These are phyloP conservation scores for Xylaria sp. DNA, from an alignment of 2,329 filamentous ascomycete genomes.

Conservation along the genomic window DNA sequence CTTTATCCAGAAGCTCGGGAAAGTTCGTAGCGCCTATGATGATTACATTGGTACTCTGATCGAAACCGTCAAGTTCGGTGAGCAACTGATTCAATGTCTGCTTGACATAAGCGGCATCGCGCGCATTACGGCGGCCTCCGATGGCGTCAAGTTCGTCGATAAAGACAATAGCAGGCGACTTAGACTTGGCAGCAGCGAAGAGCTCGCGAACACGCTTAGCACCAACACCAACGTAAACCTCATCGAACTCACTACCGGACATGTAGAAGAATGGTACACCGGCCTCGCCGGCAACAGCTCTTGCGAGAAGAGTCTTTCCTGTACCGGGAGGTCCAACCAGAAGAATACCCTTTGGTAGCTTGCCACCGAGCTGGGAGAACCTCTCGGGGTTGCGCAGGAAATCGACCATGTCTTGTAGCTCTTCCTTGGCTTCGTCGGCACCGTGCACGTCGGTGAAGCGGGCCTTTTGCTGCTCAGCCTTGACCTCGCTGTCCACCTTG, in stretches of 20 bases:
- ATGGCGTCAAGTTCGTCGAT: conserved; percentile 96
- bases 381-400: conserved; percentile 93
- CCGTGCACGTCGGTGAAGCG: conserved; percentile 95
- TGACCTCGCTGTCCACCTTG: conserved; percentile 80
- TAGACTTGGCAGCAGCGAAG: conserved; percentile 83
- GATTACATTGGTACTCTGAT: conserved; percentile 93
- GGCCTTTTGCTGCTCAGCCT: conserved; percentile 90
- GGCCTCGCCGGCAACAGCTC: conserved; percentile 95
- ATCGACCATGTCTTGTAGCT: conserved; percentile 95
- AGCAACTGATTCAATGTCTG: conserved; percentile 97
- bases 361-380: conserved; percentile 93
- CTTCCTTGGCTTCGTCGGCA: conserved; percentile 97
- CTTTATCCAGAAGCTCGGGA: conserved; percentile 92
- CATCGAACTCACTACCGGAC: conserved; percentile 98
- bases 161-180: conserved; percentile 93
- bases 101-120: conserved; percentile 94
- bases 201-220: conserved; percentile 95
- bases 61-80: conserved; percentile 96
- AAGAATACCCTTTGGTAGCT: conserved; percentile 95
- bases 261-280: conserved; percentile 99
- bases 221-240: conserved; percentile 96
- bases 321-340: conserved; percentile 96
- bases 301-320: conserved; percentile 94
- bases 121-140: conserved; percentile 90
- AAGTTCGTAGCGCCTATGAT: conserved; percentile 98